Evolutionary conservation across 2,329 filamentous ascomycete species (phyloP).

Genomic region (Xylariaceae sp.): DNA sequence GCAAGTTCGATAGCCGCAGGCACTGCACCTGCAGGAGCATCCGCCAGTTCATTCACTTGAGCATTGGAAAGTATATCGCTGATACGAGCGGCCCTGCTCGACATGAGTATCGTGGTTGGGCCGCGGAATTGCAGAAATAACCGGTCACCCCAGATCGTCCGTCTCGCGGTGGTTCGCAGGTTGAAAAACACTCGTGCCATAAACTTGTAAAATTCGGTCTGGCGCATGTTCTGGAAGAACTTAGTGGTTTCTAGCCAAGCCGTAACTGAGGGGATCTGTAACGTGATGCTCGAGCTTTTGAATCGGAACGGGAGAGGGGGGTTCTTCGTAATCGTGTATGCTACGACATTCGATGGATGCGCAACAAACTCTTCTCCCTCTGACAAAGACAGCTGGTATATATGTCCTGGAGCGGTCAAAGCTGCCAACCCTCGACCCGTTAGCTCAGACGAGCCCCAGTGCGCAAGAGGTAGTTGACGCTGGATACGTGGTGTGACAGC

Average conservation of each 20-base stretch:
- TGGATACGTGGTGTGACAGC: slow-evolving; percentile 72
- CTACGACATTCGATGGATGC: slow-evolving; percentile 87
- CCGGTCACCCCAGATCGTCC: slow-evolving; percentile 89
- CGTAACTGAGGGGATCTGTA: slow-evolving; percentile 73
- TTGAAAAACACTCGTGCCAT: slow-evolving; percentile 61
- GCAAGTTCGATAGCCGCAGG: slow-evolving; percentile 52
- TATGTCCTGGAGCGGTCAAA: slow-evolving; percentile 79
- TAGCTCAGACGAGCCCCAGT: slow-evolving; percentile 88
- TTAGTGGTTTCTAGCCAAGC: slow-evolving; percentile 63
- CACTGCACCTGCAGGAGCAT: slow-evolving; percentile 69
- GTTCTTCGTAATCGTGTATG: slow-evolving; percentile 73
- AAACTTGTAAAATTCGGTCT: slow-evolving; percentile 68
- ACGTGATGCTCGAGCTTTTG: slow-evolving; percentile 68
- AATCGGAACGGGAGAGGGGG: slow-evolving; percentile 83
- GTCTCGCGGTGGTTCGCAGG: slow-evolving; percentile 70
- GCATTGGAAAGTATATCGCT: slow-evolving; percentile 72
- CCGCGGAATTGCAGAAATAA: slow-evolving; percentile 88
- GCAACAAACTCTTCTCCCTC: slow-evolving; percentile 86
- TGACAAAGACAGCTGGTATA: slow-evolving; percentile 78
- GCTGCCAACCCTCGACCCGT: slow-evolving; percentile 86
- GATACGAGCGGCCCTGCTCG: slow-evolving; percentile 76
- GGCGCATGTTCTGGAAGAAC: slow-evolving; percentile 69
- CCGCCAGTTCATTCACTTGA: slow-evolving; percentile 87
- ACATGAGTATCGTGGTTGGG: slow-evolving; percentile 79
- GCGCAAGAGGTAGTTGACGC: slow-evolving; percentile 67